These are phyloP conservation scores for Ustilaginoidea virens DNA, from an alignment of 2,329 filamentous ascomycete genomes.

Conservation along the genomic window DNA sequence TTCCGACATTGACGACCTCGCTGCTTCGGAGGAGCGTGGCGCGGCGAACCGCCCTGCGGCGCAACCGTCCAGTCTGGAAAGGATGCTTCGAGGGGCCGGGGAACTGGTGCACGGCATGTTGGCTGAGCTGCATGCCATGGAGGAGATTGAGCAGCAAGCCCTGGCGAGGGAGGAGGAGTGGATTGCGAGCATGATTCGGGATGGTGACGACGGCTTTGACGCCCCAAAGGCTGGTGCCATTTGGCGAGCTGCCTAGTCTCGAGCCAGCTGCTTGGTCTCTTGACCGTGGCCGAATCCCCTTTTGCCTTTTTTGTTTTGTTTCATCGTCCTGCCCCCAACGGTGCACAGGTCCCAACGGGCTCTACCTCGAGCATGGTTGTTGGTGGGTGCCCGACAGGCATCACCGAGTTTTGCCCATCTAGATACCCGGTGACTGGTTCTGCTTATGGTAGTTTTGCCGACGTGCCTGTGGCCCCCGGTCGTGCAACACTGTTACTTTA, in stretches of 20 bases:
- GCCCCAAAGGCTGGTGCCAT: conserved; percentile 28
- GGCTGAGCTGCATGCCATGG: conserved; percentile 46
- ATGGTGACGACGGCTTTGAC: conserved; percentile 19
- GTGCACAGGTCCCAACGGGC: too few species aligned
- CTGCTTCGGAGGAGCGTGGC: conserved; percentile 13
- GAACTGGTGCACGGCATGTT: conserved; percentile 42
- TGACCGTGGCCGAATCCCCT: too few species aligned
- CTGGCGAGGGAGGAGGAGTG: conserved; percentile 40
- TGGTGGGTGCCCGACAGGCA: too few species aligned
- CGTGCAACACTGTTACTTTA: too few species aligned
- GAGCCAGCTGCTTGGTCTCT: too few species aligned
- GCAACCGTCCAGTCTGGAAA: conserved; percentile 22
- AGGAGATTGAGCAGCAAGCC: conserved; percentile 42
- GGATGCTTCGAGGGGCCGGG: conserved; percentile 31
- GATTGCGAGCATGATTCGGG: conserved; percentile 38
- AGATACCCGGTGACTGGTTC: too few species aligned
- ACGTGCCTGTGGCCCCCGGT: too few species aligned
- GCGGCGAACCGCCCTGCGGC: conserved; percentile 1
- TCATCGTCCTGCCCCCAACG: too few species aligned
- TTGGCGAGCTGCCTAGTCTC: conserved; percentile 27
- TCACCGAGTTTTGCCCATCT: too few species aligned
- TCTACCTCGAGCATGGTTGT: too few species aligned
- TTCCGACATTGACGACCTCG: conserved; percentile 18
- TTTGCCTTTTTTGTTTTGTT: too few species aligned
- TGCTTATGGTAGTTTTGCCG: too few species aligned